A percentile compares a stretch with the other conserved stretches of the same genome.
Evolutionary conservation across 2,329 filamentous ascomycete genomes (phyloP).

Genomic region (Teratosphaeria gauchensis): DNA sequence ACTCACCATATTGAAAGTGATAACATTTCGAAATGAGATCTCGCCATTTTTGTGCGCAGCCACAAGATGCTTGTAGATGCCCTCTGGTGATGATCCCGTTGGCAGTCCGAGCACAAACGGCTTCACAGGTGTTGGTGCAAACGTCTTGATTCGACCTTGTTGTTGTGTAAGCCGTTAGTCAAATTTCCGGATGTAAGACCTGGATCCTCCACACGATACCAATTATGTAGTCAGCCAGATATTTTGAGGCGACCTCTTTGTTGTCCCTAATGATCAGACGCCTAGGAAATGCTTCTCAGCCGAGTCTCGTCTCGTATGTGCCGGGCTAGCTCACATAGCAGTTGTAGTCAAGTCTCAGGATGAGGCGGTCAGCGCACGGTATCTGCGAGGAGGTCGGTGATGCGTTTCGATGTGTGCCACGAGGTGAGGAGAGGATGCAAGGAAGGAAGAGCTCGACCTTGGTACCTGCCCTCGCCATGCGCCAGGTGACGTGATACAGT

Average conservation of each 20-base stretch:
- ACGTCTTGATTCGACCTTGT: constrained; percentile 65
- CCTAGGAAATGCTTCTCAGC: constrained; percentile 40
- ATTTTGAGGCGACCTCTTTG: constrained; percentile 56
- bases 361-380: not conserved
- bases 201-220: constrained; percentile 32
- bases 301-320: not conserved
- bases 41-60: constrained; percentile 59
- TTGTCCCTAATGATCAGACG: constrained; percentile 75
- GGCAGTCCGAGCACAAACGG: constrained; percentile 78
- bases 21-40: constrained; percentile 78
- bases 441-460: not conserved
- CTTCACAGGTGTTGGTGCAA: constrained; percentile 59
- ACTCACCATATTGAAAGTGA: constrained; percentile 82
- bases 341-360: not conserved
- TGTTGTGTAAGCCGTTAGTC: not conserved
- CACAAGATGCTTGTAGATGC: constrained; percentile 69
- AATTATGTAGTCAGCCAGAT: constrained; percentile 75
- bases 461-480: not conserved
- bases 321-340: not conserved
- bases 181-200: not conserved
- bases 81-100: constrained; percentile 70
- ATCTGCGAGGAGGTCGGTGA: not conserved
- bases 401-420: not conserved
- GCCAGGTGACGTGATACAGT: not conserved
- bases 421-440: not conserved